A percentile compares a stretch with the other conserved stretches of the same genome.
Evolutionary conservation across 768 basidiomycete genomes (phyloP).

Genomic region (Amyloporia xantha): DNA sequence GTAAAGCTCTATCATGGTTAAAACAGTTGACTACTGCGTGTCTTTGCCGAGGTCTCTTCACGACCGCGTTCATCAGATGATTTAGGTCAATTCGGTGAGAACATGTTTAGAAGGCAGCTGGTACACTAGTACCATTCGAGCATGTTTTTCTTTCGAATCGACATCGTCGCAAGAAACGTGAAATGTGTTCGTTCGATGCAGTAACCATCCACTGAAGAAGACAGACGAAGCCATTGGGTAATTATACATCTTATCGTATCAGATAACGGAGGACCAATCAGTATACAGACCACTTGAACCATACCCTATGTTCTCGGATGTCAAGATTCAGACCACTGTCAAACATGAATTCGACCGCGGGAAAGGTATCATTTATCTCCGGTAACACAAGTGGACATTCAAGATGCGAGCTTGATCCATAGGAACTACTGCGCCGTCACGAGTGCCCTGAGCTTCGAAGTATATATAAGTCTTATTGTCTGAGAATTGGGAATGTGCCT

Average conservation of each 20-base stretch:
- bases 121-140: neutral
- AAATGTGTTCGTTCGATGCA: neutral
- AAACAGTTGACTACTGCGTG: neutral
- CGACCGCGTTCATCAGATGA: neutral
- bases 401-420: neutral
- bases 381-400: neutral
- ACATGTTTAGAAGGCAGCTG: no score
- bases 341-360: neutral
- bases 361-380: neutral
- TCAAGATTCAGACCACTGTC: neutral
- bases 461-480: no score
- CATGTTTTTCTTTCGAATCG: no score
- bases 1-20: no score
- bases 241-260: neutral
- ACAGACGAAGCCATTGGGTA: neutral
- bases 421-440: neutral
- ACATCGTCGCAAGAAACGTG: no score
- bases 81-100: neutral
- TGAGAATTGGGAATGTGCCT: no score
- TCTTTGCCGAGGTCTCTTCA: neutral
- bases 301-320: neutral
- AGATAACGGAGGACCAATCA: slow-evolving; percentile 1
- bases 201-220: neutral
- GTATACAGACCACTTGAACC: neutral
- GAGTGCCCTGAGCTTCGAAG: no score